These are phyloP conservation scores for Penicillium aurantiogriseum DNA, from an alignment of 2,329 filamentous ascomycete species.

Conservation along the genomic window DNA sequence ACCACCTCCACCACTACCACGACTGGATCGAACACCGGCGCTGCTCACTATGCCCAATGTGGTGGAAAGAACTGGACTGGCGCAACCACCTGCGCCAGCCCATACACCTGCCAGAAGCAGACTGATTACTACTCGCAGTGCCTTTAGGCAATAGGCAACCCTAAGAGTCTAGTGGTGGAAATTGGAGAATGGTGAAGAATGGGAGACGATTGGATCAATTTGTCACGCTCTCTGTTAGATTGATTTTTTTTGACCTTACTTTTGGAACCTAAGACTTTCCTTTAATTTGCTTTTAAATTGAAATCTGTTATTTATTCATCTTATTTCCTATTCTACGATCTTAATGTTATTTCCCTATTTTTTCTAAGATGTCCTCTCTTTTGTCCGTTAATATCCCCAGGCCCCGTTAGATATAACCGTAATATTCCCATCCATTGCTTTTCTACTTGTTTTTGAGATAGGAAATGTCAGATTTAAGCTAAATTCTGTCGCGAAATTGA, in stretches of 20 bases:
- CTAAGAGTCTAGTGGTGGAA: too few species aligned
- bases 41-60: slow-evolving; percentile 32
- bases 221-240: background rate
- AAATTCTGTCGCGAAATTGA: background rate
- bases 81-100: slow-evolving; percentile 33
- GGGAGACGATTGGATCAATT: background rate
- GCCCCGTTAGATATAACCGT: background rate
- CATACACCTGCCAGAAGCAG: slow-evolving; percentile 33
- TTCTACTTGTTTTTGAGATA: background rate
- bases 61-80: slow-evolving; percentile 38
- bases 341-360: background rate
- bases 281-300: background rate
- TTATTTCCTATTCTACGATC: background rate
- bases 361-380: background rate
- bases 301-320: background rate
- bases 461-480: background rate
- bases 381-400: too few species aligned
- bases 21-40: slow-evolving; percentile 11
- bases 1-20: background rate
- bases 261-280: background rate
- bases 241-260: background rate
- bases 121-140: slow-evolving; percentile 44
- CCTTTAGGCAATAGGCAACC: slow-evolving; percentile 18
- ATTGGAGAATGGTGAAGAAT: background rate
- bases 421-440: background rate